phyloP scores from a whole-genome alignment of 2,329 filamentous ascomycete species.

The Colletotrichum tabaci region DNA sequence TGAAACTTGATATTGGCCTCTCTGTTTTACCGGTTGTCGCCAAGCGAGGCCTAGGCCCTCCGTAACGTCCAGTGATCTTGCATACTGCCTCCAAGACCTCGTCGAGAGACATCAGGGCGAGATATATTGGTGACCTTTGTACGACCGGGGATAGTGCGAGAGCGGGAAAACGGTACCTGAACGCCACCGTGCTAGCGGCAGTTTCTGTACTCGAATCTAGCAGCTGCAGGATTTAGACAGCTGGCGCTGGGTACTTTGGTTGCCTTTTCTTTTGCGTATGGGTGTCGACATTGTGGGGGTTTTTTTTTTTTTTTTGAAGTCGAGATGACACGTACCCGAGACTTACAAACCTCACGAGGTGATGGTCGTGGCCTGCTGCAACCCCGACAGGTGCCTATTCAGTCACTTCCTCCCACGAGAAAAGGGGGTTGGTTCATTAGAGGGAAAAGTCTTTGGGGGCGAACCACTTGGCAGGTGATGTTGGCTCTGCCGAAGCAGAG shows the following conservation, averaged over 20 bases:
- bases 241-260: background rate
- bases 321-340: background rate
- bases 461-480: slow-evolving; percentile 20
- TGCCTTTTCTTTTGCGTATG: background rate
- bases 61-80: slow-evolving; percentile 19
- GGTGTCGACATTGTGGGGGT: background rate
- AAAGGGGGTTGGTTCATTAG: background rate
- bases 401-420: background rate
- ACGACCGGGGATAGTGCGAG: slow-evolving; percentile 1
- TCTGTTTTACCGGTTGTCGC: background rate
- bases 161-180: slow-evolving; percentile 18
- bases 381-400: slow-evolving; percentile 1
- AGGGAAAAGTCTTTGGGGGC: background rate
- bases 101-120: slow-evolving; percentile 1
- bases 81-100: slow-evolving; percentile 4
- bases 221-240: slow-evolving; percentile 24
- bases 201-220: slow-evolving; percentile 23
- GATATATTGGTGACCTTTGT: slow-evolving; percentile 28
- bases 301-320: background rate
- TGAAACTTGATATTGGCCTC: background rate
- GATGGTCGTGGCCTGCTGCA: slow-evolving; percentile 14
- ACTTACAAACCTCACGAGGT: background rate
- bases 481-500: slow-evolving; percentile 12
- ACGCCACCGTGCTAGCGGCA: slow-evolving; percentile 38
- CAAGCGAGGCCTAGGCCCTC: slow-evolving; percentile 8